Evolutionary conservation across 129 eudicot genomes (phyloP), one percentile per base, ranked within the genome.

Genomic region (Ambrosia trifida): DNA sequence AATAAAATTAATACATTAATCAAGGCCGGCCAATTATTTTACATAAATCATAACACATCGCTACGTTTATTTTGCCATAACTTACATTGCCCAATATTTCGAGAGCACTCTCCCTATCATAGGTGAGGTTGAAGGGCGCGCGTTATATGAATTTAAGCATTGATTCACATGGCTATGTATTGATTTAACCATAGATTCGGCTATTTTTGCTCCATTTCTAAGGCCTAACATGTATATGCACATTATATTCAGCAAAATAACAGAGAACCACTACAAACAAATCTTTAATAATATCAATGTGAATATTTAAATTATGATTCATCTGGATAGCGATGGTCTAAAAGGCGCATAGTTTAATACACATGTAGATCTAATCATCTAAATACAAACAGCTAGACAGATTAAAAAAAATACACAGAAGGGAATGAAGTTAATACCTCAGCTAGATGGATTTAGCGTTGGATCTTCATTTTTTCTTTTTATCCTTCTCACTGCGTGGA

Each of bases 401-500:
- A 44, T 14, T 36, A 62, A 13, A 59, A n/a, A 44, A 44, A 32
- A 33, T 59, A 35, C 14, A 64, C 72, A 36, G 9, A 62, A 51
- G 66, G 76, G 61, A 35, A 19, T 38, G 7, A 69, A 35, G 5
- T 38, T 11, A 69, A 59, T 46, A 60, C 72, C 70, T 68, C 49
- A 16, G 7, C 19, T 57, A 45, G 33, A 11, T 41, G 11, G 2
- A 40, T 40, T 10, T 6, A 32, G 63, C 11, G 35, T 11, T 17
- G 38, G 57, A 46, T 62, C 72, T 76, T 86, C 79, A 89, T 12
- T 72, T 81, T 45, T 6, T 74, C 87, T 89, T 88, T 62, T 50
- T 78, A 81, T 87, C 87, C 79, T 78, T 85, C 49, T 78, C 80
- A 40, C 53, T 84, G 54, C 71, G 72, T 53, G 85, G 81, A 41